Base-by-base conservation (phyloP, 2,329 filamentous ascomycete species). In the Eutypella sp. region DNA sequence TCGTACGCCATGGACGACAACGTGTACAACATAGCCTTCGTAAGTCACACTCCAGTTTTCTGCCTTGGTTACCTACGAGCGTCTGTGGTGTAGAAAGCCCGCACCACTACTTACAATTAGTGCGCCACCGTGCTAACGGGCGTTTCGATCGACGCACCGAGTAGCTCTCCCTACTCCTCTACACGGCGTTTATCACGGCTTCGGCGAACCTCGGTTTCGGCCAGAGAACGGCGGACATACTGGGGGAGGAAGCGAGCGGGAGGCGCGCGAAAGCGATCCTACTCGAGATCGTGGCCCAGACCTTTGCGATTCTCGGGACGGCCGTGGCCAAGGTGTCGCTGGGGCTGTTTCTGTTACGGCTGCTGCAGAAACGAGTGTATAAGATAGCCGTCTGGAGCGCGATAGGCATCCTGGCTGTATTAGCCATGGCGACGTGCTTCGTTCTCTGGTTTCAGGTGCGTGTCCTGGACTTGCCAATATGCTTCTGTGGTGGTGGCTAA, bases 251-350 rank as follows among this genome's bases (percentile, higher is more conserved):
- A 15, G 6, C 15, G 22, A 15, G 37, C n/a, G n/a, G n/a, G n/a
- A n/a, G n/a, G n/a, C 41, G 16, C 16, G 19, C 15, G 18, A 37
- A 37, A 16, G 41, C 31, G 23, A 37, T 37, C n/a, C 29, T 37
- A 3, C 24, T 11, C 15, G 41, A 43, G 31, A 18, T 20, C 7
- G 24, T 43, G 16, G 31, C 19, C 5, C 31, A 43, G 31, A 37
- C 31, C 3, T 43, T 37, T n/a, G 41, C 41, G 4, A 20, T 37
- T 18, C 19, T 43, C 5, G 29, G 29, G 15, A 43, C 34, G 29
- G 41, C 41, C 29, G 25, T 43, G 16, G 41, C 41, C 8, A 43
- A 43, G 23, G 22, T 22, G 11, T 43, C 41, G 7, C 29, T 43
- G 10, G 41, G 29, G 6, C 41, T 43, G 5, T 43, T 43, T 31